Conservation (phyloP, 169 alveolate genomes). For the Eimeria tenella region DNA sequence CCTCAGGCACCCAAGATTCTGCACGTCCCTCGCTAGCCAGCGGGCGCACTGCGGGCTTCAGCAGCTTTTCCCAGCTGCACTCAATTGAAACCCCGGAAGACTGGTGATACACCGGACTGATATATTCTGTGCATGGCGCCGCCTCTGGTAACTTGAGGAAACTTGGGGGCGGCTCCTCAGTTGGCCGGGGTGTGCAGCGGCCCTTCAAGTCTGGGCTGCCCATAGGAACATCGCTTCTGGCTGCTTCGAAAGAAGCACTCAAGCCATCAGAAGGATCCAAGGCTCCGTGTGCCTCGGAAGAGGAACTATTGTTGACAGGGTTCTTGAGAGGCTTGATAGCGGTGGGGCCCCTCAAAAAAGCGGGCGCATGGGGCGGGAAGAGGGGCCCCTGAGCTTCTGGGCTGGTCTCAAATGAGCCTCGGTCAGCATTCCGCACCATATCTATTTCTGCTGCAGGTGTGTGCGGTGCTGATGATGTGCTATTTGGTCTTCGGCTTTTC, state of each 20-base stretch:
- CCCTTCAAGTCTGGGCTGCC: conserved; percentile 8
- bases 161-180: neutral
- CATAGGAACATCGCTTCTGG: neutral
- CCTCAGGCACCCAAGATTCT: neutral
- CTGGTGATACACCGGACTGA: neutral
- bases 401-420: neutral
- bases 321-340: neutral
- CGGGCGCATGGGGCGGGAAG: neutral
- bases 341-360: neutral
- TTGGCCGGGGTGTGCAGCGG: neutral
- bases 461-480: neutral
- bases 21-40: neutral
- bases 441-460: neutral
- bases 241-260: neutral
- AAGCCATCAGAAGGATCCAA: neutral
- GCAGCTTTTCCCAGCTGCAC: neutral
- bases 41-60: neutral
- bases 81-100: neutral
- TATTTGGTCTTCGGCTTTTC: neutral
- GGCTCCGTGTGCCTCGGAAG: neutral
- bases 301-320: neutral
- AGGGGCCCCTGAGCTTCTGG: conserved; percentile 1
- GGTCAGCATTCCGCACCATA: neutral
- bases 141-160: neutral
- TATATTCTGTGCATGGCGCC: neutral